Conservation (phyloP, 192 early-diverging fungal genomes). For the Backusella circina region DNA sequence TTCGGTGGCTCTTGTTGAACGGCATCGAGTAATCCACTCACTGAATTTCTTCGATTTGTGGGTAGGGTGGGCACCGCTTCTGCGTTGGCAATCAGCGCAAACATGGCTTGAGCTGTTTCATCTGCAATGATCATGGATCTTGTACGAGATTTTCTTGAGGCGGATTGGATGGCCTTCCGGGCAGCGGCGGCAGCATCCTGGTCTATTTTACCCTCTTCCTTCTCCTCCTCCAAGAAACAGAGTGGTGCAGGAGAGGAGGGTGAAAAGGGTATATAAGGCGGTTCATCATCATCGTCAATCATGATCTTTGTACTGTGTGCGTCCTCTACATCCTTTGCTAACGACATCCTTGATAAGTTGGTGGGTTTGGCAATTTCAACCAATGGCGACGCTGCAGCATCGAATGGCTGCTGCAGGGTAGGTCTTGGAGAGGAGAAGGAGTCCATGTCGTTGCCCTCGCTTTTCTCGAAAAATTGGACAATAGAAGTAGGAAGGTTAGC, state of each 20-base stretch:
- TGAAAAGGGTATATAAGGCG: not conserved
- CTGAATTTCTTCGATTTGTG: not conserved
- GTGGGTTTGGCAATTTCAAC: not conserved
- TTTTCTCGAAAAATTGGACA: not conserved
- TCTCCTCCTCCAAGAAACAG: not conserved
- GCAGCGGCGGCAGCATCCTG: slow-evolving; percentile 5
- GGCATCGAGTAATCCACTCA: not conserved
- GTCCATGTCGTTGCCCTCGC: not conserved
- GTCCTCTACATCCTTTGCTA: not conserved
- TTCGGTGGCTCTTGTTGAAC: not conserved
- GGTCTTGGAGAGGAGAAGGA: not conserved
- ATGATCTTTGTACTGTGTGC: not conserved
- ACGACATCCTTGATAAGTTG: not conserved
- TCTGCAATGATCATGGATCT: slow-evolving; percentile 7
- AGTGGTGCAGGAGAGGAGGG: not conserved
- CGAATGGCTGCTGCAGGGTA: not conserved
- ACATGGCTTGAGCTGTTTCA: not conserved
- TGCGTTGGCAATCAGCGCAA: not conserved
- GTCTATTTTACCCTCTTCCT: not conserved
- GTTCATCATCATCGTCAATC: not conserved
- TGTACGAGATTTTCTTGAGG: slow-evolving; percentile 14
- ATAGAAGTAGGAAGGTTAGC: not conserved
- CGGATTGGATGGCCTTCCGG: slow-evolving; percentile 5
- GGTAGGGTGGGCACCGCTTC: not conserved
- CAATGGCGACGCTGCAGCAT: not conserved